These are phyloP conservation scores for Pseudogymnoascus sp. DNA, from an alignment of 2,329 filamentous ascomycete genomes.

Conservation along the genomic window DNA sequence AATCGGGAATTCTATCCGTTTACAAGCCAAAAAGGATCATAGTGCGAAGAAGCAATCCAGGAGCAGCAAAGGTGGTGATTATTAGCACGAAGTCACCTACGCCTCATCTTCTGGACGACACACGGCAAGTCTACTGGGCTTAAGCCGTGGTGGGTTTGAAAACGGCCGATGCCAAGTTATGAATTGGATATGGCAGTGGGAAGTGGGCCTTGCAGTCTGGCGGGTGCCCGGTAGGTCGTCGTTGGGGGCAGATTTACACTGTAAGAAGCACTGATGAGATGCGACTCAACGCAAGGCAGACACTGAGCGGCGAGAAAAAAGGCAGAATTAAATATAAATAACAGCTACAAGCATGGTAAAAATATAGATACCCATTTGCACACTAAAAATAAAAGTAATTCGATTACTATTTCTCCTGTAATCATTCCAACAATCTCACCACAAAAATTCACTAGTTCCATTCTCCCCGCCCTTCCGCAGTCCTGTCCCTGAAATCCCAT, in stretches of 20 bases:
- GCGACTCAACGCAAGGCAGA: neutral
- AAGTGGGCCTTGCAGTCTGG: neutral
- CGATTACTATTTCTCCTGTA: neutral
- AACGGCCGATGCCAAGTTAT: neutral
- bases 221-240: no score
- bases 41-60: slow-evolving; percentile 24
- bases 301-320: neutral
- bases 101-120: neutral
- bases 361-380: neutral
- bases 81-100: slow-evolving; percentile 1
- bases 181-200: neutral
- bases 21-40: slow-evolving; percentile 28
- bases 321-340: neutral
- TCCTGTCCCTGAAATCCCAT: no score
- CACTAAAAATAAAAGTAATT: neutral
- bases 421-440: neutral
- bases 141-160: neutral
- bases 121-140: neutral
- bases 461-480: no score
- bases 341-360: neutral
- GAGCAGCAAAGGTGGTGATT: slow-evolving; percentile 6
- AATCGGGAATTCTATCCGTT: slow-evolving; percentile 22
- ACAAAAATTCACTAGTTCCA: no score
- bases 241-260: neutral
- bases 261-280: no score